A percentile compares a stretch with the other conserved stretches of the same genome.
Evolutionary conservation across 768 basidiomycete genomes (phyloP).

Genomic region (Agaricus blazei): DNA sequence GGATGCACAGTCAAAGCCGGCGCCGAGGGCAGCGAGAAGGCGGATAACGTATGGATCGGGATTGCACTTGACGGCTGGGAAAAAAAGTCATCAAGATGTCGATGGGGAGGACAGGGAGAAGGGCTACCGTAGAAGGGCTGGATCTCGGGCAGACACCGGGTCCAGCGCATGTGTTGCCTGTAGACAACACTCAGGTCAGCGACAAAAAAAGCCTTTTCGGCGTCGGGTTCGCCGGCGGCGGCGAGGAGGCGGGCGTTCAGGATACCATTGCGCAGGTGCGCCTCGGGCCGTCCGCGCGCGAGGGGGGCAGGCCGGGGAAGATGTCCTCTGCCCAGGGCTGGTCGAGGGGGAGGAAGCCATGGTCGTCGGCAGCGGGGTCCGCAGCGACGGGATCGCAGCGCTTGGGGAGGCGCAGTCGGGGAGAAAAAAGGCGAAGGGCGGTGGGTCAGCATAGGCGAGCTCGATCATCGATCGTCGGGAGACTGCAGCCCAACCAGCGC

Average conservation of each 20-base stretch:
- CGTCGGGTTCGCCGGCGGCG: conserved; percentile 55
- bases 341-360: conserved; percentile 13
- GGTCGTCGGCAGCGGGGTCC: conserved; percentile 32
- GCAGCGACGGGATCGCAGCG: conserved; percentile 15
- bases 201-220: conserved; percentile 95
- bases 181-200: conserved; percentile 90
- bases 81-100: conserved; percentile 11
- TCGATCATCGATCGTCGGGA: conserved; percentile 6
- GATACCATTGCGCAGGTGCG: conserved; percentile 75
- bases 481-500: too few relatives aligned
- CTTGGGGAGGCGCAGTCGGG: conserved; percentile 10
- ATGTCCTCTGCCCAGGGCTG: conserved; percentile 35
- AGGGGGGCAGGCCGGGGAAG: conserved; percentile 65
- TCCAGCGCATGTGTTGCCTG: conserved; percentile 82
- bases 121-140: conserved; percentile 88
- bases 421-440: background rate
- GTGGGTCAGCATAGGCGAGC: background rate
- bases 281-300: conserved; percentile 59
- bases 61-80: conserved; percentile 92
- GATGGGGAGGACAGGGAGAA: conserved; percentile 6
- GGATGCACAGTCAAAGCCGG: conserved; percentile 97
- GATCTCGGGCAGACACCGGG: conserved; percentile 69
- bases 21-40: conserved; percentile 82
- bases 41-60: conserved; percentile 94
- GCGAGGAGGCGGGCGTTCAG: conserved; percentile 54